Evolutionary conservation across 352 stramenopile species (phyloP).

Genomic region (Globisporangium rhizosaccharum): DNA sequence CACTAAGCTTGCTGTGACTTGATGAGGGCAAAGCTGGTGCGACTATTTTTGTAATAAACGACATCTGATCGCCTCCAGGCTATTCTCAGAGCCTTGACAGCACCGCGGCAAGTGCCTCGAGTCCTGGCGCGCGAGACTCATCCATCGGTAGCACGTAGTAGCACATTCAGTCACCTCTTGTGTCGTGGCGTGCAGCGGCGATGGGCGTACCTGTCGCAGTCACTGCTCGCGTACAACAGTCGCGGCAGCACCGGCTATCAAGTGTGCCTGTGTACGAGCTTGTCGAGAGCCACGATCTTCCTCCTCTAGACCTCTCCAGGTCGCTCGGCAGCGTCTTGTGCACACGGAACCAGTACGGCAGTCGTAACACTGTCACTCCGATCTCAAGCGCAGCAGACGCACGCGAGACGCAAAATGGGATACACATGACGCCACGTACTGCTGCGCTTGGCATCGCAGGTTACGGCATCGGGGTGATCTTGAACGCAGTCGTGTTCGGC

Average conservation of each 20-base stretch:
- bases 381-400: neutral
- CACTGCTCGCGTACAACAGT: neutral
- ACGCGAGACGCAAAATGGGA: neutral
- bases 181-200: too few species aligned
- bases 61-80: too few species aligned
- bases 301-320: conserved; percentile 7
- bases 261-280: conserved; percentile 10
- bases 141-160: too few species aligned
- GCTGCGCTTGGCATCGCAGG: neutral
- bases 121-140: too few species aligned
- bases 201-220: too few species aligned
- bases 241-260: neutral
- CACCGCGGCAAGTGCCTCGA: too few species aligned
- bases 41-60: too few species aligned
- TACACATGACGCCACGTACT: neutral
- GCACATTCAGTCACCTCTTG: too few species aligned
- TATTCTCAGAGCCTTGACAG: too few species aligned
- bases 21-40: too few species aligned
- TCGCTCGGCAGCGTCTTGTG: conserved; percentile 8
- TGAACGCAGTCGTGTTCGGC: conserved; percentile 2
- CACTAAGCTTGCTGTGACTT: too few species aligned
- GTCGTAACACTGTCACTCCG: neutral
- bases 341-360: too few species aligned
- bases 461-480: neutral
- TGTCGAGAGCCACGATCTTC: conserved; percentile 8